phyloP scores from a whole-genome alignment of 768 basidiomycete species.

The Mycena vitilis region DNA sequence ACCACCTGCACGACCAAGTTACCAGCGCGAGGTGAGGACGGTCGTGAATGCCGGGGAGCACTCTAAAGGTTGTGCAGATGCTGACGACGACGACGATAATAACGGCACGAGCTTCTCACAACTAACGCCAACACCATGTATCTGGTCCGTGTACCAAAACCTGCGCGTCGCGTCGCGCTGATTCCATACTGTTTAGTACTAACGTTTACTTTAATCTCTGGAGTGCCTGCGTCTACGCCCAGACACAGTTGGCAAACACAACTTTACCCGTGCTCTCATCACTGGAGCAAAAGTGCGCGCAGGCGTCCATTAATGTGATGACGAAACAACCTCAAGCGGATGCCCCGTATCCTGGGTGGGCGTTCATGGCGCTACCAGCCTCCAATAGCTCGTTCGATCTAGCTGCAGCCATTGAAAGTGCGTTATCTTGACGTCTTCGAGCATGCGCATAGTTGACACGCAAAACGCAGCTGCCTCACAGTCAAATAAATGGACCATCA shows the following conservation, averaged over 20 bases:
- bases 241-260: slow-evolving; percentile 2
- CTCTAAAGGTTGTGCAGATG: slow-evolving; percentile 5
- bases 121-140: slow-evolving; percentile 22
- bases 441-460: slow-evolving; percentile 3
- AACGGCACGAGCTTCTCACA: slow-evolving; percentile 16
- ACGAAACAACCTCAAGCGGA: neutral
- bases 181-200: slow-evolving; percentile 22
- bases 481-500: slow-evolving; percentile 20
- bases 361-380: slow-evolving; percentile 19
- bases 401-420: slow-evolving; percentile 29
- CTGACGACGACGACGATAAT: slow-evolving; percentile 5
- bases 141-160: slow-evolving; percentile 22
- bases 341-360: slow-evolving; percentile 28
- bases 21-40: slow-evolving; percentile 29
- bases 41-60: neutral
- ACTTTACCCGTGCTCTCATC: slow-evolving; percentile 15
- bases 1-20: neutral
- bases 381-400: slow-evolving; percentile 29
- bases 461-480: slow-evolving; percentile 17
- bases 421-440: neutral
- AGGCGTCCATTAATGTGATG: slow-evolving; percentile 23
- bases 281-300: slow-evolving; percentile 19
- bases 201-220: slow-evolving; percentile 35
- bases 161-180: neutral
- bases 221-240: slow-evolving; percentile 27